Percentiles rank a stretch among this genome's conserved stretches.
These are phyloP conservation scores for Psilocybe azurescens DNA, from an alignment of 768 basidiomycete genomes.

Conservation along the genomic window DNA sequence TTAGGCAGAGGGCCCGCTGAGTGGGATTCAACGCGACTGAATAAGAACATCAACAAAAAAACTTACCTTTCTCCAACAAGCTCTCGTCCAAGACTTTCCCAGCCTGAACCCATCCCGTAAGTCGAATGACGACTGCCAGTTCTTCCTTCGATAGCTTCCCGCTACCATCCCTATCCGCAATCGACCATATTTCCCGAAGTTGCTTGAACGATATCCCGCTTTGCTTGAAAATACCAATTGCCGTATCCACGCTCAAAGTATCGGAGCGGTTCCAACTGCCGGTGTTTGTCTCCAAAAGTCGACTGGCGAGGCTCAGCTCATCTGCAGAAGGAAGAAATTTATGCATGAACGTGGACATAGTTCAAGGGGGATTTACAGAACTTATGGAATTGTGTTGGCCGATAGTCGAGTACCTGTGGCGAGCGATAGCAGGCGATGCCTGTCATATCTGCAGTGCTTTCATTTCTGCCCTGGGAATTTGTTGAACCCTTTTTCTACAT, in stretches of 20 bases:
- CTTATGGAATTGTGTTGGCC: no score
- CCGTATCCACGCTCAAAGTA: slow-evolving; percentile 10
- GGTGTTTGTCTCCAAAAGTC: slow-evolving; percentile 4
- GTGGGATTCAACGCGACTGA: background rate
- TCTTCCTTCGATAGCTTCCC: slow-evolving; percentile 10
- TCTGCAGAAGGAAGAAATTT: slow-evolving; percentile 2
- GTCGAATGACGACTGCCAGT: slow-evolving; percentile 12
- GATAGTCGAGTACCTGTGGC: background rate
- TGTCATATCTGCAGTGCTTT: background rate
- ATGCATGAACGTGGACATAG: background rate
- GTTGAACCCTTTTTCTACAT: no score
- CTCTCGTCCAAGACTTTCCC: slow-evolving; percentile 5
- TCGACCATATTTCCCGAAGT: slow-evolving; percentile 18
- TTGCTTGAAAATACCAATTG: slow-evolving; percentile 14
- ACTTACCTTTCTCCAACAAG: slow-evolving; percentile 5
- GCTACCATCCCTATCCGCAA: slow-evolving; percentile 10
- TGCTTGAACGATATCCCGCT: slow-evolving; percentile 12
- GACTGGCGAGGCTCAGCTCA: slow-evolving; percentile 4
- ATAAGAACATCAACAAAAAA: background rate
- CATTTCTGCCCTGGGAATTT: no score
- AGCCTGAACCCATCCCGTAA: slow-evolving; percentile 17
- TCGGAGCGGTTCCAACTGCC: slow-evolving; percentile 7
- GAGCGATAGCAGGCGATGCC: background rate
- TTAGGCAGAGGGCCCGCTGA: slow-evolving; percentile 5
- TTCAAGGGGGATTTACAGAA: no score